Evolutionary conservation across 345 rosid species (phyloP).

Genomic region (Lepidium aucheri): DNA sequence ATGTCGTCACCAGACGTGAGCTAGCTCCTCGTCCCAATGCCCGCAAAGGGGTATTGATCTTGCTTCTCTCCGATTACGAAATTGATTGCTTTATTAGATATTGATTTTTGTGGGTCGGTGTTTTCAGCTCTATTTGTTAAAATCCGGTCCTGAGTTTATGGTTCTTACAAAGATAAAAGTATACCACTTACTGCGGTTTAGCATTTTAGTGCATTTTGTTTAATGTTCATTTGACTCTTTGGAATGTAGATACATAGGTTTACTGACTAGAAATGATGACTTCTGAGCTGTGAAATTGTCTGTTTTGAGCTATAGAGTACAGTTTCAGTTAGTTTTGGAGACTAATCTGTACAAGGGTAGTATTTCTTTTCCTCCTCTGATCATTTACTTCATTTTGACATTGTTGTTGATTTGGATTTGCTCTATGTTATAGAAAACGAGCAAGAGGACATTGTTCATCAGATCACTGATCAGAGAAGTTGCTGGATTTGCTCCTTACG

Average conservation of each 20-base stretch:
- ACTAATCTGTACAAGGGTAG: not conserved
- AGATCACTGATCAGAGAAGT: slow-evolving; percentile 27
- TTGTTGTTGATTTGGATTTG: not conserved
- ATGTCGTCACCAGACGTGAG: slow-evolving; percentile 28
- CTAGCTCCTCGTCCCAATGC: slow-evolving; percentile 30
- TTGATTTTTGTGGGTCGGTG: not conserved
- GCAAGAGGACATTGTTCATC: slow-evolving; percentile 26
- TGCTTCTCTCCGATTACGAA: not conserved
- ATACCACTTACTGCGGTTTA: not conserved
- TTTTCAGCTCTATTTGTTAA: not conserved
- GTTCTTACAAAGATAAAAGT: not conserved
- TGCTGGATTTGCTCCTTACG: slow-evolving; percentile 30
- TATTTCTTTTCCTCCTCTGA: not conserved
- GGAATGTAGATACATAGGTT: not conserved
- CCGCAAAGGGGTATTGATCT: slow-evolving; percentile 30
- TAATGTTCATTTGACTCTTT: not conserved
- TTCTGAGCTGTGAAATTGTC: not conserved
- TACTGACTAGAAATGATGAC: not conserved
- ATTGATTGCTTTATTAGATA: not conserved
- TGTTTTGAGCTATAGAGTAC: not conserved
- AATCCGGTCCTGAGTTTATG: not conserved
- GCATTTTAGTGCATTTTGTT: not conserved
- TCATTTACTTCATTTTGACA: not conserved
- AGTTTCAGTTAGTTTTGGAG: not conserved
- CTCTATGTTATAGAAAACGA: slow-evolving; percentile 14